A percentile compares a stretch with the other conserved stretches of the same genome.
phyloP scores from a whole-genome alignment of 371 early-diverging fungal genomes.

The Syncephalastrum monosporum region DNA sequence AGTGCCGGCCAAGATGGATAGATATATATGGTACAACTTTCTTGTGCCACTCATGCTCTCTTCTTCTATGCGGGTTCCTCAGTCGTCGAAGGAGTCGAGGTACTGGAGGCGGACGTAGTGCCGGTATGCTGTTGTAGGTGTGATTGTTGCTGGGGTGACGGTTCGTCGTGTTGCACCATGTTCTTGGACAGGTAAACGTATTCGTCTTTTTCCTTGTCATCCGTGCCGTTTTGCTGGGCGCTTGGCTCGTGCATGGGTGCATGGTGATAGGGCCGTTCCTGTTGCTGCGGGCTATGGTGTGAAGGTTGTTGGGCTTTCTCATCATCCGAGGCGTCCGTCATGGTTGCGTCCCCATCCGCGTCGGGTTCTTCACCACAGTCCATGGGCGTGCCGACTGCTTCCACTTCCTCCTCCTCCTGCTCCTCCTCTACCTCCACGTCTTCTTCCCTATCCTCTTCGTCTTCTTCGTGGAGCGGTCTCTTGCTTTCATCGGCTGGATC shows the following conservation, averaged over 20 bases:
- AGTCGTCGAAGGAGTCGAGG: background rate
- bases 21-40: no score
- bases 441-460: slow-evolving; percentile 2
- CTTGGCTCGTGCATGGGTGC: slow-evolving; percentile 3
- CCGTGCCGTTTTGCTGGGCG: background rate
- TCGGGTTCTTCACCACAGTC: slow-evolving; percentile 20
- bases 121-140: background rate
- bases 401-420: slow-evolving; percentile 6
- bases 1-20: no score
- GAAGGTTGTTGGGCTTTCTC: background rate
- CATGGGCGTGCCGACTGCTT: slow-evolving; percentile 23
- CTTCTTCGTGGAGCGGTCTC: slow-evolving; percentile 6
- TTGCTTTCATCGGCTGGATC: background rate
- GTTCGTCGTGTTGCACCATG: slow-evolving; percentile 18
- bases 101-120: no score
- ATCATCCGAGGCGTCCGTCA: slow-evolving; percentile 18
- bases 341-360: slow-evolving; percentile 21
- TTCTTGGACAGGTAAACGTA: slow-evolving; percentile 23
- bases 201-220: slow-evolving; percentile 18
- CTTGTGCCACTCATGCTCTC: no score
- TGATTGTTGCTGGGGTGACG: no score
- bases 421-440: slow-evolving; percentile 10
- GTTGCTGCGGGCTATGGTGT: slow-evolving; percentile 1
- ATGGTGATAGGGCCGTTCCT: background rate
- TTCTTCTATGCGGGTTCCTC: no score